These are phyloP conservation scores for Neurospora crassa DNA, from an alignment of 2,329 filamentous ascomycete species.

Conservation along the genomic window DNA sequence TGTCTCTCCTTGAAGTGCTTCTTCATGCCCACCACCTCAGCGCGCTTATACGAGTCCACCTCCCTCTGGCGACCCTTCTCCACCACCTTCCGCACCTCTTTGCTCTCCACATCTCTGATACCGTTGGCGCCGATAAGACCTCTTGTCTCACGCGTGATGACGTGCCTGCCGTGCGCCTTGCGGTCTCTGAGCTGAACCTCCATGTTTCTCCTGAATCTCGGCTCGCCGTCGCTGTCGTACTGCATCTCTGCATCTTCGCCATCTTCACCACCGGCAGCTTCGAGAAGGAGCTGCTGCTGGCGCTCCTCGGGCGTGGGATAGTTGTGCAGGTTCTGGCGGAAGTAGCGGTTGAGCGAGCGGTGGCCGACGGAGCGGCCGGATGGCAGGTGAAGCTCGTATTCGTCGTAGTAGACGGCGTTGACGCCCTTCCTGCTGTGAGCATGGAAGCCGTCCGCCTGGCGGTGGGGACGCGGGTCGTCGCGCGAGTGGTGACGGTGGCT, in stretches of 20 bases:
- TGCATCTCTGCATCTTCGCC: constrained; percentile 9
- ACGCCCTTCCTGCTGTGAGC: constrained; percentile 70
- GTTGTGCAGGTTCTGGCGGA: constrained; percentile 80
- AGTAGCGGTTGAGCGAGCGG: constrained; percentile 78
- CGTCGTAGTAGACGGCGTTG: constrained; percentile 77
- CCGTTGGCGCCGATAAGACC: constrained; percentile 12
- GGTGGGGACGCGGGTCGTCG: constrained; percentile 61
- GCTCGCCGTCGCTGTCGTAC: not conserved
- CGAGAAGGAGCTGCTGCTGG: constrained; percentile 17
- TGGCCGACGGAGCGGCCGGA: constrained; percentile 85
- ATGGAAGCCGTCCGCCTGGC: constrained; percentile 68
- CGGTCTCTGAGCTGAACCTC: constrained; percentile 5
- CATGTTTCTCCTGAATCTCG: not conserved
- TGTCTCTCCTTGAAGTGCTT: constrained; percentile 18
- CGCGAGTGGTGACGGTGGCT: constrained; percentile 69
- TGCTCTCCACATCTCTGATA: constrained; percentile 8
- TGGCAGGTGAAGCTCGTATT: constrained; percentile 88
- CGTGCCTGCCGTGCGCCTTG: constrained; percentile 11
- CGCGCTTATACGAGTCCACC: constrained; percentile 10
- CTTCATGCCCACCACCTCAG: constrained; percentile 9
- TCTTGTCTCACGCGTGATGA: constrained; percentile 11
- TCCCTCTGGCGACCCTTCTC: constrained; percentile 16
- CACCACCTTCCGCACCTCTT: constrained; percentile 11
- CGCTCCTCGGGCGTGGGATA: constrained; percentile 75
- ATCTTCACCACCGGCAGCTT: constrained; percentile 17